Conservation (phyloP, 1,139 yeast genomes). For the Candida sojae region DNA sequence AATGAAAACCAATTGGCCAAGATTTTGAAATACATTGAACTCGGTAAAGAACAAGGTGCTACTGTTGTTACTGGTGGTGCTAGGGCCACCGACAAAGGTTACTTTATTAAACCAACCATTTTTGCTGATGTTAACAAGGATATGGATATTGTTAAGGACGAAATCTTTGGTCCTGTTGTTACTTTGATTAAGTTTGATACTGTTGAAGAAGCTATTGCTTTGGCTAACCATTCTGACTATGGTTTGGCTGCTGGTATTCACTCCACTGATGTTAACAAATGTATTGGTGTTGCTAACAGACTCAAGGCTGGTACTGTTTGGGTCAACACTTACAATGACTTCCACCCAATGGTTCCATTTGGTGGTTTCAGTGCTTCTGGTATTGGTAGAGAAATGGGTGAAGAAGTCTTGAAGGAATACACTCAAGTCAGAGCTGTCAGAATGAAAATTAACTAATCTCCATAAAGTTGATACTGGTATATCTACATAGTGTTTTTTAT, state of each 20-base stretch:
- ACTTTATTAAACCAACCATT: slow-evolving; percentile 77
- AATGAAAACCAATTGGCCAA: slow-evolving; percentile 74
- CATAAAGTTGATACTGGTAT: slow-evolving; percentile 1
- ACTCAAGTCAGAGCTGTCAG: slow-evolving; percentile 81
- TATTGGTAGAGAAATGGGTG: slow-evolving; percentile 91
- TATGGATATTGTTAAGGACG: slow-evolving; percentile 74
- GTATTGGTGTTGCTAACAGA: slow-evolving; percentile 62
- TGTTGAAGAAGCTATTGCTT: slow-evolving; percentile 65
- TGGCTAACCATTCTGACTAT: slow-evolving; percentile 74
- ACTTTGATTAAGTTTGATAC: slow-evolving; percentile 72
- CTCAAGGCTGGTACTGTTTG: slow-evolving; percentile 82
- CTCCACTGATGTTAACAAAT: slow-evolving; percentile 70
- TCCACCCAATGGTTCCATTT: slow-evolving; percentile 78
- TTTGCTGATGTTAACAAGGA: slow-evolving; percentile 68
- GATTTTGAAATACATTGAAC: slow-evolving; percentile 69
- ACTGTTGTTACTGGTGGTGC: slow-evolving; percentile 76
- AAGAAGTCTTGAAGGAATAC: slow-evolving; percentile 80
- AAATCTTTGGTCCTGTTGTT: slow-evolving; percentile 87
- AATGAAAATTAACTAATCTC: slow-evolving; percentile 24
- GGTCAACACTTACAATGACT: slow-evolving; percentile 83
- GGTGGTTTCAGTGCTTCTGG: slow-evolving; percentile 91
- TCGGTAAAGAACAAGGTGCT: slow-evolving; percentile 78
- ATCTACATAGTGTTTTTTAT: neutral
- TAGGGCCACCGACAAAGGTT: slow-evolving; percentile 69
- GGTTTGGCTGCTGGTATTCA: slow-evolving; percentile 86